These are phyloP conservation scores for Cladosporium sp. DNA, from an alignment of 2,329 filamentous ascomycete genomes.

Conservation along the genomic window DNA sequence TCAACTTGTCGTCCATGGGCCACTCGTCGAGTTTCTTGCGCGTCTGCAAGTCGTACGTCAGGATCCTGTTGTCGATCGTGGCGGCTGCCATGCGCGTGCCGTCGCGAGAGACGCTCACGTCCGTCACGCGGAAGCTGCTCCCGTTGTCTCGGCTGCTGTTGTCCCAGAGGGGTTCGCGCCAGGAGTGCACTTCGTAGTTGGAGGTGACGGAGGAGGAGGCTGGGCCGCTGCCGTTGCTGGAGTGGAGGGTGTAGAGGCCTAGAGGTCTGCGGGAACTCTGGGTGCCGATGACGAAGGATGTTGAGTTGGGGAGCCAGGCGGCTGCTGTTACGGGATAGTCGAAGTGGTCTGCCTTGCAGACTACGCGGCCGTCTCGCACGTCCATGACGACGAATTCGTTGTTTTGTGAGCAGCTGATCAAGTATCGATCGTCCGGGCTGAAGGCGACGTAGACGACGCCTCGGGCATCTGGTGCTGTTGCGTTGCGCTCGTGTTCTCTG, in stretches of 20 bases:
- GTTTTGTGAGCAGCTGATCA: slow-evolving; percentile 68
- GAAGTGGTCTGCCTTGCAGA: slow-evolving; percentile 65
- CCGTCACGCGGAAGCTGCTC: slow-evolving; percentile 71
- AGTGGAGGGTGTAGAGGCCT: slow-evolving; percentile 46
- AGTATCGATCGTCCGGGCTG: slow-evolving; percentile 84
- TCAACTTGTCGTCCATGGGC: slow-evolving; percentile 64
- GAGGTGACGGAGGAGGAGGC: slow-evolving; percentile 14
- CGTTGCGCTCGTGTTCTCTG: slow-evolving; percentile 27
- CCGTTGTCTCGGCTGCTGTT: slow-evolving; percentile 28
- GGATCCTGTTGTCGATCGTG: slow-evolving; percentile 64
- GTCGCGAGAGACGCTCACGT: slow-evolving; percentile 77
- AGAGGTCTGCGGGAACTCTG: slow-evolving; percentile 65
- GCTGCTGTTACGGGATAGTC: slow-evolving; percentile 83
- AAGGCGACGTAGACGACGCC: slow-evolving; percentile 80
- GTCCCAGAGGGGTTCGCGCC: slow-evolving; percentile 44
- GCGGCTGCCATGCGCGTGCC: slow-evolving; percentile 77
- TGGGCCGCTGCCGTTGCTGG: slow-evolving; percentile 9
- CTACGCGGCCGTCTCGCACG: slow-evolving; percentile 48
- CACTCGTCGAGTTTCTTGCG: slow-evolving; percentile 57
- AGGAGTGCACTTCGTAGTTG: slow-evolving; percentile 29
- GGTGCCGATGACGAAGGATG: slow-evolving; percentile 74
- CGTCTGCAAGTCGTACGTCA: slow-evolving; percentile 77
- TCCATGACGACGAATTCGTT: slow-evolving; percentile 33
- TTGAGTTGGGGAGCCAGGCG: slow-evolving; percentile 78
- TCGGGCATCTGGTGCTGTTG: slow-evolving; percentile 17